Evolutionary conservation across 1,284 basidiomycete species (phyloP), one percentile per base, ranked within the genome.

Genomic region (Salmacisia buchloeana): DNA sequence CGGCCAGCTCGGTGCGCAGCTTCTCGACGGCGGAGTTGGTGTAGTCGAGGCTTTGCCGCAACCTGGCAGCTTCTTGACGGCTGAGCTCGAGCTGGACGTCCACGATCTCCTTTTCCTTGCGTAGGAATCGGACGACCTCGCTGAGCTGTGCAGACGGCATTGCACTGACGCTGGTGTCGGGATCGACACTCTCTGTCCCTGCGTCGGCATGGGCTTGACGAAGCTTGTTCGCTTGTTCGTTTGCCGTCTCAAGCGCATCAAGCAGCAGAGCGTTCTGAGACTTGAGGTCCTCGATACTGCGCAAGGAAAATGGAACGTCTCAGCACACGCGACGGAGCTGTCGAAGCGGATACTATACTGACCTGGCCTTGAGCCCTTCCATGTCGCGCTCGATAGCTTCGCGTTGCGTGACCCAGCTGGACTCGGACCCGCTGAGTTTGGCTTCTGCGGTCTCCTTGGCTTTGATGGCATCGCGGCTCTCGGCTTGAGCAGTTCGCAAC

Each of bases 101-200:
- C 43, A 90, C 88, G 62, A 93, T 90, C 76, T 93, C 90, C 81
- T 93, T 92, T 82, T 94, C 91, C 72, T 89, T 89, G 31, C 91
- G 86, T 35, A 94, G 82, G 80, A 90, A 92, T 1, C 87, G 84
- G 54, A 94, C 88, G 21, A 94, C 88, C 36, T 88, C 86, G 46
- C 88, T 88, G 18, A 94, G 82, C 63, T 77, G 74, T 3, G 74
- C 72, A 23, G 63, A 58, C 9, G 64, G 67, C 3, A 68, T 63
- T 12, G 56, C n/a, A 29, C 56, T 58, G 10, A 58, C 15, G 36
- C 56, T 58, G n/a, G 31, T 59, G 3, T 83, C 83, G 66, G 88
- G 87, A 12, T 80, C 68, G 66, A 86, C 85, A 18, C 59, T 34
- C 18, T 60, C 39, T 18, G 46, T 12, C 81, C 43, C 56, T 38